A percentile compares a stretch with the other conserved stretches of the same genome.
These are phyloP conservation scores for Agaricus sinodeliciosus DNA, from an alignment of 768 basidiomycete genomes.

Conservation along the genomic window DNA sequence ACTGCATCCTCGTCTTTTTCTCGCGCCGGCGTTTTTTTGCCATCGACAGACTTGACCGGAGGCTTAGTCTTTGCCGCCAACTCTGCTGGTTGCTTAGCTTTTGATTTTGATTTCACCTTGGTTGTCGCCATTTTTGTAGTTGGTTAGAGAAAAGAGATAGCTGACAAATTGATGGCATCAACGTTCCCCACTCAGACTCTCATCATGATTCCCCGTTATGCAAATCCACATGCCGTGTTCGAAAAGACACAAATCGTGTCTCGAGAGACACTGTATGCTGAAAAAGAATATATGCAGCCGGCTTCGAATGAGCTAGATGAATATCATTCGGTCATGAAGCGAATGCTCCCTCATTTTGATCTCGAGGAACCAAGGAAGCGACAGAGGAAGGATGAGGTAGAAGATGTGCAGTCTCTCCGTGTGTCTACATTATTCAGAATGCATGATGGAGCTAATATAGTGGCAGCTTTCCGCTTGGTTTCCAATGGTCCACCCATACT, in stretches of 20 bases:
- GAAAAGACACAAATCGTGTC: conserved; percentile 26
- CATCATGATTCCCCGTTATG: conserved; percentile 32
- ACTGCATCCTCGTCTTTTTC: conserved; percentile 19
- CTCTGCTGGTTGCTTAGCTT: conserved; percentile 14
- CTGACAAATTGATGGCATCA: conserved; percentile 10
- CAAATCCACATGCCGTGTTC: conserved; percentile 38
- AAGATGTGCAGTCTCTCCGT: conserved; percentile 12
- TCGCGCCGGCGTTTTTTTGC: conserved; percentile 11
- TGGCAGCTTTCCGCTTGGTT: conserved; percentile 42
- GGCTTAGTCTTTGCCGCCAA: neutral
- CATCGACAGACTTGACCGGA: conserved; percentile 18
- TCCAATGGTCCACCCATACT: conserved; percentile 32
- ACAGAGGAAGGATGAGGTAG: conserved; percentile 8
- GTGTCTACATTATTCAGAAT: conserved; percentile 5
- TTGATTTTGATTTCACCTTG: conserved; percentile 12
- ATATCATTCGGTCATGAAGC: conserved; percentile 4
- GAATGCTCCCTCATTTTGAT: neutral
- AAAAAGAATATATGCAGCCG: conserved; percentile 4
- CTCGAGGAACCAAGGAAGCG: conserved; percentile 1
- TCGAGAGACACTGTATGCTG: conserved; percentile 24
- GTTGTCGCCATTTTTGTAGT: conserved; percentile 1
- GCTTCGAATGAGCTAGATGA: conserved; percentile 13
- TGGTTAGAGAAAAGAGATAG: conserved; percentile 2
- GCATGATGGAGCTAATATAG: conserved; percentile 6
- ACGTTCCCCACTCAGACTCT: conserved; percentile 5